Evolutionary conservation across 75 land plant species (phyloP).

Genomic region (Cunninghamia lanceolata): DNA sequence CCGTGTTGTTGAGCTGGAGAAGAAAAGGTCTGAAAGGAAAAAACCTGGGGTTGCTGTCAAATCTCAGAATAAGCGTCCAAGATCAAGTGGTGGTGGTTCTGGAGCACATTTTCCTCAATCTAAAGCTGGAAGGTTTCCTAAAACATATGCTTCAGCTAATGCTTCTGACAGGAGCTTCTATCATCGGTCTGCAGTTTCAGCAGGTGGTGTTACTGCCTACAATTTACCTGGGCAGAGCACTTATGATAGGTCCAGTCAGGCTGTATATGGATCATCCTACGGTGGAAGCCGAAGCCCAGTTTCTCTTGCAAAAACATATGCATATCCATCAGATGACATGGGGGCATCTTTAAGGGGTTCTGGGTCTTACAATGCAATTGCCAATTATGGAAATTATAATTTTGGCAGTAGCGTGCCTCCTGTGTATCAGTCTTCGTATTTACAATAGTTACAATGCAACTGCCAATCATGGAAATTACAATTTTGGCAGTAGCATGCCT

Average conservation of each 20-base stretch:
- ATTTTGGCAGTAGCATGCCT: constrained; percentile 11
- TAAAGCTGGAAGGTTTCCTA: constrained; percentile 66
- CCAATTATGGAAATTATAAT: constrained; percentile 27
- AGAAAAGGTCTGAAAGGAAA: constrained; percentile 61
- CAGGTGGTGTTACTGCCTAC: constrained; percentile 24
- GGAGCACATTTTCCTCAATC: constrained; percentile 60
- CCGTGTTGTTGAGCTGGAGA: constrained; percentile 76
- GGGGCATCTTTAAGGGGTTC: constrained; percentile 34
- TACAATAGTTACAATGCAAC: constrained; percentile 12
- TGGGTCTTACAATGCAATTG: constrained; percentile 21
- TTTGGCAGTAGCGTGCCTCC: constrained; percentile 12
- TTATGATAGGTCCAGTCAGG: constrained; percentile 24
- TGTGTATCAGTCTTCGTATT: not conserved
- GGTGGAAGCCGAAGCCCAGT: constrained; percentile 55
- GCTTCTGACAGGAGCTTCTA: constrained; percentile 36
- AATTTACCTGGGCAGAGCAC: constrained; percentile 11
- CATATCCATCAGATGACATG: constrained; percentile 59
- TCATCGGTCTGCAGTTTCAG: constrained; percentile 50
- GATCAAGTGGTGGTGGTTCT: constrained; percentile 51
- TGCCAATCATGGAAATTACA: constrained; percentile 27
- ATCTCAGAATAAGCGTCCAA: constrained; percentile 54
- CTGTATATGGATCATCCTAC: constrained; percentile 22
- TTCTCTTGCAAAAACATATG: constrained; percentile 31
- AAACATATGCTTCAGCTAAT: constrained; percentile 54
- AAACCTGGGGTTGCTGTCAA: constrained; percentile 19